These are phyloP conservation scores for Bremia lactucae DNA, from an alignment of 352 stramenopile species.

Conservation along the genomic window DNA sequence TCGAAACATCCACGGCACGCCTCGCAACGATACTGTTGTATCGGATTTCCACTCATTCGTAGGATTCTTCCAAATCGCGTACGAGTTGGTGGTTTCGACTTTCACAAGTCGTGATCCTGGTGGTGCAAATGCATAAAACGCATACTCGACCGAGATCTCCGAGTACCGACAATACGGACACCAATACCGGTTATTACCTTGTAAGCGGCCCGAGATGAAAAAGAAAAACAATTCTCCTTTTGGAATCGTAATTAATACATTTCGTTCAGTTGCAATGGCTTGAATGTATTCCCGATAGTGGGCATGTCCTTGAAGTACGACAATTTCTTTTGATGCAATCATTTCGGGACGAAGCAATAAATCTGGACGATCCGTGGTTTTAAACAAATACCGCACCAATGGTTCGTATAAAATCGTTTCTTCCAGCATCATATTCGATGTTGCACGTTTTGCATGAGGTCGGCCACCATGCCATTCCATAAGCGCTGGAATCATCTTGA, in stretches of 20 bases:
- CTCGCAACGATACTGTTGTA: conserved; percentile 36
- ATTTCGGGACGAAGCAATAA: conserved; percentile 26
- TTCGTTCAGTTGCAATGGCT: conserved; percentile 16
- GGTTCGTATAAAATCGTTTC: conserved; percentile 43
- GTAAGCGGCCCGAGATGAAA: conserved; percentile 46
- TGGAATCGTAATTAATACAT: conserved; percentile 11
- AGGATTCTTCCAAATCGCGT: conserved; percentile 58
- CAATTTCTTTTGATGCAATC: conserved; percentile 39
- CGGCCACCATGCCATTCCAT: conserved; percentile 49
- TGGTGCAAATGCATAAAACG: conserved; percentile 59
- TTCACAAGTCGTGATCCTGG: conserved; percentile 40
- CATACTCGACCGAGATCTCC: conserved; percentile 57
- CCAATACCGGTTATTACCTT: conserved; percentile 60
- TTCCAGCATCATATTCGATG: conserved; percentile 46
- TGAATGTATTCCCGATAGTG: conserved; percentile 35
- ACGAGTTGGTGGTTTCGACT: conserved; percentile 43
- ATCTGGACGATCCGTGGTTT: conserved; percentile 43
- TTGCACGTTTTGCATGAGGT: conserved; percentile 34
- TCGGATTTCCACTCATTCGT: conserved; percentile 52
- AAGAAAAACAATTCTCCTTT: conserved; percentile 49
- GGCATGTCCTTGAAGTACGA: conserved; percentile 30
- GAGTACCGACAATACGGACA: conserved; percentile 68
- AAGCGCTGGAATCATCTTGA: conserved; percentile 54
- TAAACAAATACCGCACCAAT: conserved; percentile 62
- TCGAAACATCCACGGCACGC: conserved; percentile 52